Evolutionary conservation across 192 early-diverging fungal genomes (phyloP), one percentile per base, ranked within the genome.

Genomic region (Backusella morwellensis): DNA sequence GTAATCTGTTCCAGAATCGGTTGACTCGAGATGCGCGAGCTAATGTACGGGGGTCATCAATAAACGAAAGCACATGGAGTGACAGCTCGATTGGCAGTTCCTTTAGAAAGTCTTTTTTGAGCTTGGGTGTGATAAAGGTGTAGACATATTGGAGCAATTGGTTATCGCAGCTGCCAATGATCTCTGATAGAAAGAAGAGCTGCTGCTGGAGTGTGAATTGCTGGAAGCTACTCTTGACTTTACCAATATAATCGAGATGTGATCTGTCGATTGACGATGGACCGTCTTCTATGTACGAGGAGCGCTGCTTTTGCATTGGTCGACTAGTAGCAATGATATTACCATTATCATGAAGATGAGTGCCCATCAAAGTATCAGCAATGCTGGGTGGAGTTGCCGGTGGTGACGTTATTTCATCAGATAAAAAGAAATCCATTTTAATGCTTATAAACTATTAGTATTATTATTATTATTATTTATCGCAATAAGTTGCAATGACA

Each of bases 51-150:
- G 87, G 90, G 69, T 95, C 86, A 72, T 97, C 95, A 75, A 99
- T 88, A 75, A 94, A 95, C 68, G 88, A 87, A 21, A 99, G 87
- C 72, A 98, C 91, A 77, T 96, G 94, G 71, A 94, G 90, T 29
- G 91, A 81, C 17, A 93, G 82, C 76, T 96, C 93, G 21, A 85
- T 70, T 19, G 95, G 95, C 72, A 96, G 82, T 26, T 89, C 86
- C 69, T 86, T 90, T 15, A 99, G 72, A 80, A 97, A 97, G 86
- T 99, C 97, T 76, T 94, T 89, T 79, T 97, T 95, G 71, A 98
- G 87, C 59, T 83, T 86, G 38, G 88, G 88, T 8, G 87, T 84
- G 68, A 90, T 87, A 42, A 85, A 76, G 69, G 81, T 85, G 74
- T 84, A 78, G 6, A 90, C 74, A 38, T 84, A 83, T 17, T 81